Base-by-base conservation (phyloP, 1,284 basidiomycete species). In the Papiliotrema terrestris region DNA sequence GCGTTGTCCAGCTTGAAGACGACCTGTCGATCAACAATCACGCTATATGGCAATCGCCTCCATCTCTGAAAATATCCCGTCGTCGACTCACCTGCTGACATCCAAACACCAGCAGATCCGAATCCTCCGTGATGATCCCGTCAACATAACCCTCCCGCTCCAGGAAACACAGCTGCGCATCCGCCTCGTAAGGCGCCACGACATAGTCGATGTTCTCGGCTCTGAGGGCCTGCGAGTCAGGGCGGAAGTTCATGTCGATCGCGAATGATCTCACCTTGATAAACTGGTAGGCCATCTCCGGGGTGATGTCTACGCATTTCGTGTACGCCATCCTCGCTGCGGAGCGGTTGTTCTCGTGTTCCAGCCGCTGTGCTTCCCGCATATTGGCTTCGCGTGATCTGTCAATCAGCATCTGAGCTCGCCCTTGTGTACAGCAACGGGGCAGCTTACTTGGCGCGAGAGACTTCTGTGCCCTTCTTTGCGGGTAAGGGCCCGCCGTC, bases 121-220 rank as follows among this genome's bases (percentile, higher is more conserved):
- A 98, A 78, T 98, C 96, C 76, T 99, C 96, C 1, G 96, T 98
- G 65, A 99, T 84, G 71, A 99, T 88, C 2, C 86, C 96, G 72
- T 96, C 87, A 49, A 96, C 91, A 48, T 90, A 70, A 14, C 91
- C 89, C 43, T 81, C 77, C 45, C 84, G 84, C 71, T 98, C 96
- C 46, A 99, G 82, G 76, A 87, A 98, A 52, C 91, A 89, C 56
- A 99, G 83, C 75, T 99, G 96, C 0, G 96, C 93, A 71, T 99
- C 96, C 0, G 96, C 96, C 80, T 99, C 96, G 75, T 98, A 98
- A 0, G 96, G 96, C 4, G 96, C 96, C 5, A 98, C 96, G 25
- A 98, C 81, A 71, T 96, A 98, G 23, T 83, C 74, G 15, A 96
- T 83, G 22, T 78, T 78, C 69, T 94, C 91, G 6, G 86, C 88